Base-by-base conservation (phyloP, 805 yeast species). In the Barnettozyma sucrosica region DNA sequence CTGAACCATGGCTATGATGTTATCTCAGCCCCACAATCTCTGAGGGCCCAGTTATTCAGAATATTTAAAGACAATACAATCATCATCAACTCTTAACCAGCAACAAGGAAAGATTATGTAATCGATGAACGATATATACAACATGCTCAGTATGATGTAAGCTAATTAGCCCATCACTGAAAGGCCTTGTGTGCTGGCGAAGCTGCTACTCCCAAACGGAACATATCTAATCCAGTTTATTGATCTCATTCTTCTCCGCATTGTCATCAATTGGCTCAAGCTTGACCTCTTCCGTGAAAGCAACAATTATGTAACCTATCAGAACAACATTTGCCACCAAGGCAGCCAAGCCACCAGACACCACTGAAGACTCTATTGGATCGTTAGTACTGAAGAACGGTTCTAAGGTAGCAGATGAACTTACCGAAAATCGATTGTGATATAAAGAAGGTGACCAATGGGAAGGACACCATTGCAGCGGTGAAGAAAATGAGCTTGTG, bases 331-430 rank as follows among this genome's bases (percentile, higher is more conserved):
- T 86, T 24, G 93, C 93, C 48, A 78, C 77, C 16, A 79, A 70
- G 3, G 93, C 93, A 33, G 90, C 88, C n/a, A 81, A 59, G 3
- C 93, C 93, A 37, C 95, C 95, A 44, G 88, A 81, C 11, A 83
- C 67, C 13, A 85, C 64, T 1, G 89, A 76, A 57, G 77, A 85
- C 23, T 49, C 54, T 51, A 53, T 52, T 6, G 3, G 6, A 6
- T 7, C 13, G 52, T 52, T 51, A 53, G 56, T 52, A 51, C 41
- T 68, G 32, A 28, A 28, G 32, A 11, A 14, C 4, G 32, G 13
- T n/a, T n/a, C n/a, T n/a, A n/a, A n/a, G n/a, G n/a, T n/a, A n/a
- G n/a, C n/a, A n/a, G n/a, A n/a, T n/a, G 16, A 7, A 28, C 61
- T 47, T 32, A 58, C 63, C 47, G 30, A 54, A 55, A 4, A 55